Evolutionary conservation across 352 stramenopile genomes (phyloP), one percentile per base, ranked within the genome.

Genomic region (Pythium scleroteichum): DNA sequence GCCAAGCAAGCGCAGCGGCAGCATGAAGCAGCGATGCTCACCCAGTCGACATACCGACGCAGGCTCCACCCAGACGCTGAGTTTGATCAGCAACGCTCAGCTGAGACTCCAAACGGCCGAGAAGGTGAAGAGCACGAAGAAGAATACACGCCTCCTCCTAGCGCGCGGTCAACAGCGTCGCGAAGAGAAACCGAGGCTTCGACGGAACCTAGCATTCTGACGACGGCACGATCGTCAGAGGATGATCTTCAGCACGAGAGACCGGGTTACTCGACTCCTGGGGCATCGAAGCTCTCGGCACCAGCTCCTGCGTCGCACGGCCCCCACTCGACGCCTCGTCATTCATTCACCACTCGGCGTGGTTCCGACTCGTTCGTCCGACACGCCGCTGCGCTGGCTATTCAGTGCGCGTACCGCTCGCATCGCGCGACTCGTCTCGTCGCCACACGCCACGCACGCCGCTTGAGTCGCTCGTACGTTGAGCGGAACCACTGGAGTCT

Each of bases 401-500:
- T 90, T 10, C 80, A 88, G 39, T 64, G 67, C 1, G 62, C 49
- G 9, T 59, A 68, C 20, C 84, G 70, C 38, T 62, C 24, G 24
- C 46, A 59, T 17, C 39, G 17, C 16, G 70, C 3, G 64, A 69
- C 23, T 14, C 44, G 1, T 49, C 66, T n/a, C 74, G 78, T 40
- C 27, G 55, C 13, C 42, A 52, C 17, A 53, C 61, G 20, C 22
- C 65, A n/a, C 16, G 83, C 81, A 10, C 46, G 63, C 10, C 59
- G 66, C 12, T 51, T 93, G n/a, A 90, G 75, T 38, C 71, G 79
- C 7, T 65, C 58, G 39, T 91, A 90, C 56, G 82, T 92, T 44
- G 77, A 88, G 45, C 73, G 67, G 4, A 72, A 79, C 12, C 84
- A 93, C 53, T 65, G 77, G 23, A 58, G 69, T 5, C 27, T 88